Percentiles rank a stretch among this genome's conserved stretches.
Conservation (phyloP, 73 alveolate genomes). For the Blepharisma stoltei region DNA sequence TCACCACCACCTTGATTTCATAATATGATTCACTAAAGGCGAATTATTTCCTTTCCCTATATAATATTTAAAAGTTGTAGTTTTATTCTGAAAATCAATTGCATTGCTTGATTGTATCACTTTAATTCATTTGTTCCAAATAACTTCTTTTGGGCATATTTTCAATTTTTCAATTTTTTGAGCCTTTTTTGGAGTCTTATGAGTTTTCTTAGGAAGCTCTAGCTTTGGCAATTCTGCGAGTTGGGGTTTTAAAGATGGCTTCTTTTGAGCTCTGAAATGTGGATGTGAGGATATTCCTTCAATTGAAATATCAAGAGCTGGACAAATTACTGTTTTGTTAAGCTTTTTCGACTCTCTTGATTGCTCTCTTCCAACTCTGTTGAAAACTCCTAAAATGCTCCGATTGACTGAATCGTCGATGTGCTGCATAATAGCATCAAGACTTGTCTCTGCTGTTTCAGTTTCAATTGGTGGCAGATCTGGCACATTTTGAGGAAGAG, state of each 20-base stretch:
- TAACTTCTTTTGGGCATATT: background rate
- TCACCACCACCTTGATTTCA: constrained; percentile 20
- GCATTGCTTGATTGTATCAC: background rate
- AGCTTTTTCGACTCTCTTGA: too few species aligned
- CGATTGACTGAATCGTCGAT: too few species aligned
- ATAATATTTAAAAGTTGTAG: background rate
- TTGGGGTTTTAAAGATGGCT: background rate
- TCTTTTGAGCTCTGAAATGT: background rate
- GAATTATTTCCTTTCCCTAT: constrained; percentile 21
- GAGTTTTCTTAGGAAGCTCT: background rate
- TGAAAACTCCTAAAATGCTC: too few species aligned
- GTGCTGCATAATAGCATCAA: too few species aligned
- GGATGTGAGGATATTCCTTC: constrained; percentile 1
- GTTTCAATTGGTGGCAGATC: too few species aligned
- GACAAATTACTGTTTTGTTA: background rate
- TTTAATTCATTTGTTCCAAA: background rate
- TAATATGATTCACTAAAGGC: background rate
- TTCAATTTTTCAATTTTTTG: background rate
- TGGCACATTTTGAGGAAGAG: too few species aligned
- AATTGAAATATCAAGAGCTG: background rate
- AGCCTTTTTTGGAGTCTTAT: background rate
- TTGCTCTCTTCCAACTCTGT: too few species aligned
- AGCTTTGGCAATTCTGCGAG: background rate
- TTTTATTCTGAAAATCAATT: background rate
- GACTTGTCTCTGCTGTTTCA: too few species aligned